These are phyloP conservation scores for Peronospora belbahrii DNA, from an alignment of 352 stramenopile species.

Conservation along the genomic window DNA sequence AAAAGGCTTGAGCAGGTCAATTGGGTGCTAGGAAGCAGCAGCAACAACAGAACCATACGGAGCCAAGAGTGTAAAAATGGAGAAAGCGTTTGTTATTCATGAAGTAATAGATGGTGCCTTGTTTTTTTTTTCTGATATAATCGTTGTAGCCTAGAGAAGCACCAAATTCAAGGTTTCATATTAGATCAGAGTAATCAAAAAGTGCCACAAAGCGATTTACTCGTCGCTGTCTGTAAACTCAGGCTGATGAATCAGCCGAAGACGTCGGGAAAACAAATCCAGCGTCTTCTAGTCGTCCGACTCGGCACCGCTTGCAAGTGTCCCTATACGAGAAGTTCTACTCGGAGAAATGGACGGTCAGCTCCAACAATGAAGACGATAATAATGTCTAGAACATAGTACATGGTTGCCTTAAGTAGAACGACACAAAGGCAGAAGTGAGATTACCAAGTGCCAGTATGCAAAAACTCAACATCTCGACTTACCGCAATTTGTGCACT, in stretches of 20 bases:
- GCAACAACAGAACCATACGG: too few relatives aligned
- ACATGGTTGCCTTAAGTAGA: slow-evolving; percentile 45
- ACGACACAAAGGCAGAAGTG: slow-evolving; percentile 4
- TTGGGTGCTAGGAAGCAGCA: neutral
- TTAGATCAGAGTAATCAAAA: slow-evolving; percentile 7
- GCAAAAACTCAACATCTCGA: neutral
- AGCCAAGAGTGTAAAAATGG: neutral
- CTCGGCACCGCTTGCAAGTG: slow-evolving; percentile 52
- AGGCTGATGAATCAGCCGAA: slow-evolving; percentile 14
- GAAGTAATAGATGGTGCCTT: neutral
- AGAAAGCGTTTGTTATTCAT: slow-evolving; percentile 7
- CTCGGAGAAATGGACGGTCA: slow-evolving; percentile 12
- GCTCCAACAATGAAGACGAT: neutral
- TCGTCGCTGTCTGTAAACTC: slow-evolving; percentile 6
- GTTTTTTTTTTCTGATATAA: too few relatives aligned
- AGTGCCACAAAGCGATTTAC: slow-evolving; percentile 2
- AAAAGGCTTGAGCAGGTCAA: slow-evolving; percentile 28
- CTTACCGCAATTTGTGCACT: slow-evolving; percentile 65
- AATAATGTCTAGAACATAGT: slow-evolving; percentile 9
- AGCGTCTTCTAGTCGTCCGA: slow-evolving; percentile 51
- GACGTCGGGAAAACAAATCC: slow-evolving; percentile 40
- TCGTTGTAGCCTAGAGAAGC: neutral
- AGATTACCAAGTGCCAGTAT: neutral
- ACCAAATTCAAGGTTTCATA: neutral
- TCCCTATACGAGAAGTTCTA: slow-evolving; percentile 75